These are phyloP conservation scores for Lyophyllum atratum DNA, from an alignment of 768 basidiomycete genomes.

Conservation along the genomic window DNA sequence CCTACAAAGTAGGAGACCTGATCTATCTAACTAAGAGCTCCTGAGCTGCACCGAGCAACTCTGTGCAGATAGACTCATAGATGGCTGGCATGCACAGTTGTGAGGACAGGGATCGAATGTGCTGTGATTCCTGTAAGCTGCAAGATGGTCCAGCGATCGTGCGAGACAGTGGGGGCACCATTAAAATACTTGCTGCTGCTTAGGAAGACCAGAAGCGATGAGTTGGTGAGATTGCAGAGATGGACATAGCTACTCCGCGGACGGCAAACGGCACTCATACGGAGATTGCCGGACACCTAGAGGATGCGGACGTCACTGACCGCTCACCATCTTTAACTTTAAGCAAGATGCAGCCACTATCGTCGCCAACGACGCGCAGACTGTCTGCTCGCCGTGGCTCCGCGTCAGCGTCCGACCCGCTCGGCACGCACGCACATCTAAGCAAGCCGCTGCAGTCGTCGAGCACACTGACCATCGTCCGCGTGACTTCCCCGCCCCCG, in stretches of 20 bases:
- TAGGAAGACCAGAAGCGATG: neutral
- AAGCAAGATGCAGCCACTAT: neutral
- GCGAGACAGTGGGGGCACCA: neutral
- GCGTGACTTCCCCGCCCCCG: conserved; percentile 42
- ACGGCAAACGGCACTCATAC: conserved; percentile 8
- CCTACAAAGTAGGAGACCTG: no score
- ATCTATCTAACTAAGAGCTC: no score
- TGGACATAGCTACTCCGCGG: neutral
- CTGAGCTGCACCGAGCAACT: no score
- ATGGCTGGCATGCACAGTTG: no score
- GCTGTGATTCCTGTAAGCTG: neutral
- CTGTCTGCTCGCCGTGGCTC: conserved; percentile 69
- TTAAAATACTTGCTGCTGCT: neutral
- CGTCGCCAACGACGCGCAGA: conserved; percentile 4
- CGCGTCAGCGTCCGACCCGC: conserved; percentile 67
- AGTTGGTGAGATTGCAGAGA: neutral
- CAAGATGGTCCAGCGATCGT: no score
- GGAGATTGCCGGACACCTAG: conserved; percentile 8
- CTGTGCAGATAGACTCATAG: no score
- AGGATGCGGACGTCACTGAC: neutral
- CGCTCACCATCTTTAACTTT: neutral
- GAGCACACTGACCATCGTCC: conserved; percentile 74
- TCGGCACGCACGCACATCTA: conserved; percentile 51
- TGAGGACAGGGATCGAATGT: neutral
- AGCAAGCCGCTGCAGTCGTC: conserved; percentile 60